A percentile compares a stretch with the other conserved stretches of the same genome.
These are phyloP conservation scores for Pyricularia grisea DNA, from an alignment of 2,329 filamentous ascomycete genomes.

Conservation along the genomic window DNA sequence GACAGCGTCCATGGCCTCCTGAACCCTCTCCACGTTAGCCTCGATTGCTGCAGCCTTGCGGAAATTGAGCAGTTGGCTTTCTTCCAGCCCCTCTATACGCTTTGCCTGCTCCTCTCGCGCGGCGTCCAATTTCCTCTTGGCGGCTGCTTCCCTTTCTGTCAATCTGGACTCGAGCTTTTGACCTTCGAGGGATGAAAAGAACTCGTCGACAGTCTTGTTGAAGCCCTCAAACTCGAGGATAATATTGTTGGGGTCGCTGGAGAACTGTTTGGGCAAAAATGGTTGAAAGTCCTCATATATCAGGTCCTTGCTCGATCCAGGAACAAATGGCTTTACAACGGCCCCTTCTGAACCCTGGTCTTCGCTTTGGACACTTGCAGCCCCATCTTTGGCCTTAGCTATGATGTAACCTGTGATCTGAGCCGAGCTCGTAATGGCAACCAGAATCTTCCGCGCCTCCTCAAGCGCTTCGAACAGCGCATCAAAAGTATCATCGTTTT, in stretches of 20 bases:
- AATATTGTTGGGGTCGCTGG: constrained; percentile 52
- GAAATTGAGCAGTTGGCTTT: constrained; percentile 71
- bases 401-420: constrained; percentile 79
- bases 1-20: constrained; percentile 86
- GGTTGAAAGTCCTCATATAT: constrained; percentile 95
- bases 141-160: constrained; percentile 70
- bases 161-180: constrained; percentile 82
- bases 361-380: not conserved
- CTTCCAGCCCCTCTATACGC: constrained; percentile 73
- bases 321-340: not conserved
- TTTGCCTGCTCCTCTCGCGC: constrained; percentile 76
- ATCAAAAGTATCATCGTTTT: constrained; percentile 53
- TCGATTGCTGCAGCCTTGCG: constrained; percentile 86
- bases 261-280: constrained; percentile 75
- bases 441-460: constrained; percentile 60
- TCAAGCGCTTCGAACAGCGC: constrained; percentile 59
- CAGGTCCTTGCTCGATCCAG: constrained; percentile 24
- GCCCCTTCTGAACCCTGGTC: not conserved
- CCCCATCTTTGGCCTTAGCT: constrained; percentile 44
- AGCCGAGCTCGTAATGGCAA: constrained; percentile 56
- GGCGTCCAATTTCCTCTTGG: constrained; percentile 77
- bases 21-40: constrained; percentile 81
- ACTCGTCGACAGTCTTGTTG: constrained; percentile 91
- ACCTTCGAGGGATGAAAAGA: constrained; percentile 92
- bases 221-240: constrained; percentile 75